These are phyloP conservation scores for Ascoidea rubescens DNA, from an alignment of 805 yeast genomes.

Conservation along the genomic window DNA sequence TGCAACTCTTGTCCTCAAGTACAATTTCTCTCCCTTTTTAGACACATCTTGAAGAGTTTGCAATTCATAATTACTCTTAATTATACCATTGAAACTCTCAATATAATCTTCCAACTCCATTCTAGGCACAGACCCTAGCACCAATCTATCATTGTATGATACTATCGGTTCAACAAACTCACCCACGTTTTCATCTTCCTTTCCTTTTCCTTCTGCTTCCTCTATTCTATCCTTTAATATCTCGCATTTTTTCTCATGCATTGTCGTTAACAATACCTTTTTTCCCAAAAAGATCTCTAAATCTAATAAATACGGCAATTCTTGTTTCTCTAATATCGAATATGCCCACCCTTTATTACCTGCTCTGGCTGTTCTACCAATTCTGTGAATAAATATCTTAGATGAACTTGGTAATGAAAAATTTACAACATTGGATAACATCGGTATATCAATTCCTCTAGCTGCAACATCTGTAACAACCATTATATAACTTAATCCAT, in stretches of 20 bases:
- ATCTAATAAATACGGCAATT: slow-evolving; percentile 81
- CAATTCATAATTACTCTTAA: slow-evolving; percentile 57
- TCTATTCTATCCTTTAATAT: slow-evolving; percentile 26
- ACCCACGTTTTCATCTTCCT: slow-evolving; percentile 7
- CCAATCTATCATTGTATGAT: slow-evolving; percentile 61
- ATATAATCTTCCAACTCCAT: slow-evolving; percentile 49
- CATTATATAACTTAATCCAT: slow-evolving; percentile 71
- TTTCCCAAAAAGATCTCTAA: slow-evolving; percentile 81
- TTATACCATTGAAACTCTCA: slow-evolving; percentile 53
- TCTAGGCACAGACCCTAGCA: slow-evolving; percentile 77
- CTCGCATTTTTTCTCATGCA: slow-evolving; percentile 50
- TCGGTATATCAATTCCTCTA: slow-evolving; percentile 97
- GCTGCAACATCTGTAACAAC: slow-evolving; percentile 99
- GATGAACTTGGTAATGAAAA: slow-evolving; percentile 85
- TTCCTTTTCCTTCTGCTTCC: slow-evolving; percentile 23
- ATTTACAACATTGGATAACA: slow-evolving; percentile 88
- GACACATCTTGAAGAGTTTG: slow-evolving; percentile 56
- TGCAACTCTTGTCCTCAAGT: slow-evolving; percentile 61
- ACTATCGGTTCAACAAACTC: slow-evolving; percentile 40
- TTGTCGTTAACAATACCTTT: slow-evolving; percentile 55
- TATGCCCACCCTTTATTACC: slow-evolving; percentile 98
- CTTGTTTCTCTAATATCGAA: slow-evolving; percentile 72
- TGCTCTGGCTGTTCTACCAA: slow-evolving; percentile 99
- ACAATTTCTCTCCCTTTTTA: slow-evolving; percentile 75
- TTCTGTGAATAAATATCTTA: slow-evolving; percentile 90